Conservation (phyloP, 805 yeast genomes). For the Kuraishia molischiana region DNA sequence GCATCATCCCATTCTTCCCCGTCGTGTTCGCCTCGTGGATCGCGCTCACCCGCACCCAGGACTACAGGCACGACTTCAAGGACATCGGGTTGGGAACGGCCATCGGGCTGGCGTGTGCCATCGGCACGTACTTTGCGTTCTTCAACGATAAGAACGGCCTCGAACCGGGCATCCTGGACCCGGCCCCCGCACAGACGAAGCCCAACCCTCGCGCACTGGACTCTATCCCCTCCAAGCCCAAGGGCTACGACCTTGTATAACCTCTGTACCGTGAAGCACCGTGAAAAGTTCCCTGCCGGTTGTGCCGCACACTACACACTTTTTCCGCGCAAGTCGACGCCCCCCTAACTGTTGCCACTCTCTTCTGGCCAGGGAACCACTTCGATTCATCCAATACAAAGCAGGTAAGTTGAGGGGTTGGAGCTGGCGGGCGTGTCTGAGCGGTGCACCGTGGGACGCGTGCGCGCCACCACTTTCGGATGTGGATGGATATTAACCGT, state of each 20-base stretch:
- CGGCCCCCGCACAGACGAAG: background rate
- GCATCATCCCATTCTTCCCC: constrained; percentile 28
- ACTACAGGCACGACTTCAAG: constrained; percentile 82
- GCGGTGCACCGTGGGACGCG: too few relatives aligned
- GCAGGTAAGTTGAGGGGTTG: too few relatives aligned
- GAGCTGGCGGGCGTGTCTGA: too few relatives aligned
- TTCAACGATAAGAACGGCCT: constrained; percentile 5
- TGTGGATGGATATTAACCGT: background rate
- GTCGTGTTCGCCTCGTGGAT: constrained; percentile 56
- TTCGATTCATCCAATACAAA: too few relatives aligned
- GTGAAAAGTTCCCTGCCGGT: too few relatives aligned
- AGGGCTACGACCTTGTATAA: background rate
- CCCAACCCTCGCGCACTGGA: background rate
- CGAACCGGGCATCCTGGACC: background rate
- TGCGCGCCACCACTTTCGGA: too few relatives aligned
- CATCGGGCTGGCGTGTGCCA: constrained; percentile 50
- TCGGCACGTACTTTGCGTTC: constrained; percentile 14
- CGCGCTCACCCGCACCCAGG: constrained; percentile 77
- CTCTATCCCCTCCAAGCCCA: background rate
- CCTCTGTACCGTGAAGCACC: too few relatives aligned
- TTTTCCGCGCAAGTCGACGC: too few relatives aligned
- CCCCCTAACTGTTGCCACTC: too few relatives aligned
- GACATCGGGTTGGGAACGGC: constrained; percentile 68
- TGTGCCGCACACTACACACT: too few relatives aligned
- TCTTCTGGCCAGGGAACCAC: too few relatives aligned